Evolutionary conservation across 2,329 filamentous ascomycete genomes (phyloP).

Genomic region (Dothiorella sarmentorum): DNA sequence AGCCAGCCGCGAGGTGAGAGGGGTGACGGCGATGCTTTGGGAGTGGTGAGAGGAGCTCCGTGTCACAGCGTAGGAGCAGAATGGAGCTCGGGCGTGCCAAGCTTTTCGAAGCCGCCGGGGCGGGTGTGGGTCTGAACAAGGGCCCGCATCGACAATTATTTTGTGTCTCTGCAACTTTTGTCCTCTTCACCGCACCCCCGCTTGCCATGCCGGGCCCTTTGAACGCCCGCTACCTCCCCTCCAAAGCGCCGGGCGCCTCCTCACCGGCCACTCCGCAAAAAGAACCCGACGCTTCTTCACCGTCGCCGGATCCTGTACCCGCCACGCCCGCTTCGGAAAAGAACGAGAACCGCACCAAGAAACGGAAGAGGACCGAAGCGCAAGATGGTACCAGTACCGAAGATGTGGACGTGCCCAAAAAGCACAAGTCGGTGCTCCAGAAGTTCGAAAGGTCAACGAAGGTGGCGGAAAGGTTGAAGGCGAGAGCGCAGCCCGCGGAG

Average conservation of each 20-base stretch:
- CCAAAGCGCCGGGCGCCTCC: conserved; percentile 25
- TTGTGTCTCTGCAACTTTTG: background rate
- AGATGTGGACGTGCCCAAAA: conserved; percentile 29
- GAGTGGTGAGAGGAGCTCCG: background rate
- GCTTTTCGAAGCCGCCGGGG: background rate
- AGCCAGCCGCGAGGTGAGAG: conserved; percentile 1
- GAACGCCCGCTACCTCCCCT: conserved; percentile 47
- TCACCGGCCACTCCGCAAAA: conserved; percentile 5
- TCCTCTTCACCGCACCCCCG: background rate
- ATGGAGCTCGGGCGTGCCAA: background rate
- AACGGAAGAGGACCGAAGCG: conserved; percentile 30
- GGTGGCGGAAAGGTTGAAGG: conserved; percentile 22
- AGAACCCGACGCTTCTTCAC: conserved; percentile 20
- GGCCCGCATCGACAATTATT: conserved; percentile 16
- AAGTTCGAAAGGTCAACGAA: conserved; percentile 45
- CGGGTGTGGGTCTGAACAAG: conserved; percentile 9
- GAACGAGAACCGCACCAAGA: conserved; percentile 37
- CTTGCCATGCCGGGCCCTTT: conserved; percentile 46
- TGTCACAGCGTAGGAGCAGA: no score
- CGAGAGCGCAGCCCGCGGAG: conserved; percentile 20
- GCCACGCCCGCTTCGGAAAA: conserved; percentile 27
- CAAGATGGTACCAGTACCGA: conserved; percentile 29
- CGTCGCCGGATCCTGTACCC: background rate
- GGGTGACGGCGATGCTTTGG: background rate
- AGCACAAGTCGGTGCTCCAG: conserved; percentile 39